Evolutionary conservation across 805 yeast species (phyloP).

Genomic region (Candida tibetensis): DNA sequence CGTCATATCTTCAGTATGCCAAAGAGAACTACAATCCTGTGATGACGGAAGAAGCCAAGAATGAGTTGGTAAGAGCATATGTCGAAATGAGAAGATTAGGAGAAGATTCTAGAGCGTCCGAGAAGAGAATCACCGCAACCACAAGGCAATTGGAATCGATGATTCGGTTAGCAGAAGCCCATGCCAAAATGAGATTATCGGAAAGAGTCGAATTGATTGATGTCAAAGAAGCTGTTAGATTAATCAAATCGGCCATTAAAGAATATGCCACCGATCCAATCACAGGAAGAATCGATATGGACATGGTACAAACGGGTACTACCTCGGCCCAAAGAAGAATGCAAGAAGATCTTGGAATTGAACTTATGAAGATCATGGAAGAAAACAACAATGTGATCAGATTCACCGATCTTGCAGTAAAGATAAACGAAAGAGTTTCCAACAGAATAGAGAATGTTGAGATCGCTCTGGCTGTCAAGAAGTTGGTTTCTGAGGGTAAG

Average conservation of each 20-base stretch:
- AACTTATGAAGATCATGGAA: slow-evolving; percentile 52
- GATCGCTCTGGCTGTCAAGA: slow-evolving; percentile 61
- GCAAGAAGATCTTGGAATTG: slow-evolving; percentile 69
- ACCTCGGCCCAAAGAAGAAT: slow-evolving; percentile 79
- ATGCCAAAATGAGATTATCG: slow-evolving; percentile 91
- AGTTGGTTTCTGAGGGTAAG: slow-evolving; percentile 70
- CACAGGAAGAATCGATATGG: slow-evolving; percentile 97
- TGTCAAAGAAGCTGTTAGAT: slow-evolving; percentile 89
- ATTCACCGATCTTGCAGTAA: slow-evolving; percentile 56
- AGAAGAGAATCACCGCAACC: slow-evolving; percentile 93
- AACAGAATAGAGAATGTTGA: slow-evolving; percentile 69
- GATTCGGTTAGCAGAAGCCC: slow-evolving; percentile 94
- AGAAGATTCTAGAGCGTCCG: slow-evolving; percentile 82
- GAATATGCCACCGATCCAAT: slow-evolving; percentile 98
- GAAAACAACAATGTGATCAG: slow-evolving; percentile 48
- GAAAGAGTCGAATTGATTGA: slow-evolving; percentile 69
- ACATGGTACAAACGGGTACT: slow-evolving; percentile 92
- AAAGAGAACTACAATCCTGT: slow-evolving; percentile 80
- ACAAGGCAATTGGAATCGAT: slow-evolving; percentile 95
- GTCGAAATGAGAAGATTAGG: slow-evolving; percentile 94
- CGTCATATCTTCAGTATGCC: slow-evolving; percentile 91
- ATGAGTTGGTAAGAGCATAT: slow-evolving; percentile 79
- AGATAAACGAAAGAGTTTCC: slow-evolving; percentile 63
- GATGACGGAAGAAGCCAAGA: slow-evolving; percentile 75
- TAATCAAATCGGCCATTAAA: slow-evolving; percentile 90